phyloP scores from a whole-genome alignment of 108 stramenopile genomes.

The Discostella pseudostelligera region DNA sequence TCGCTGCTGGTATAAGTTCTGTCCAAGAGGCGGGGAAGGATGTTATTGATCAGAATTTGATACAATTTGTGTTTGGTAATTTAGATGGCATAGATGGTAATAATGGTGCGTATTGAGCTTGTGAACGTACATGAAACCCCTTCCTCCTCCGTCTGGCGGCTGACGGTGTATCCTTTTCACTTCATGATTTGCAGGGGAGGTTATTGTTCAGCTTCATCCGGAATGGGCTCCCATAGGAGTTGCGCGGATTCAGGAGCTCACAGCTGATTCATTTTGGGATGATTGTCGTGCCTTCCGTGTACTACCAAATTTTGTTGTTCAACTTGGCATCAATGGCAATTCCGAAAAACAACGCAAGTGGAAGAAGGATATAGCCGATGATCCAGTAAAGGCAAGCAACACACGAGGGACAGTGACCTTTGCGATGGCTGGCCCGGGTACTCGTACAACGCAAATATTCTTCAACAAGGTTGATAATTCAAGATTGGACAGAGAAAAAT shows the following conservation, averaged over 20 bases:
- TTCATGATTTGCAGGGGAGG: background rate
- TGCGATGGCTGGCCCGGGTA: constrained; percentile 80
- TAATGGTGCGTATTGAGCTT: background rate
- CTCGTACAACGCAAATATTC: constrained; percentile 88
- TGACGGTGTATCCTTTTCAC: too few relatives aligned
- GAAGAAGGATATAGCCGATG: constrained; percentile 60
- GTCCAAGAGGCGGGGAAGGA: background rate
- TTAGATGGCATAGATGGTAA: constrained; percentile 35
- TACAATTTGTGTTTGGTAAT: constrained; percentile 48
- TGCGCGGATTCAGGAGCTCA: constrained; percentile 59
- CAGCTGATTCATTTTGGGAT: constrained; percentile 46
- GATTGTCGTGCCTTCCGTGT: constrained; percentile 76
- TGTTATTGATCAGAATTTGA: constrained; percentile 27
- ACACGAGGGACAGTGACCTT: constrained; percentile 76
- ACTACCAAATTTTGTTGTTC: constrained; percentile 74
- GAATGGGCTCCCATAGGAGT: constrained; percentile 83
- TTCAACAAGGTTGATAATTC: constrained; percentile 81
- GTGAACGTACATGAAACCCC: background rate
- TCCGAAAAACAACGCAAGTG: constrained; percentile 53
- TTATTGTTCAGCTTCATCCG: constrained; percentile 56
- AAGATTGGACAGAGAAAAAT: constrained; percentile 81
- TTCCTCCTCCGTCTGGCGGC: too few relatives aligned
- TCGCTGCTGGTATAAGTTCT: background rate
- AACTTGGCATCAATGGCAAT: constrained; percentile 81
- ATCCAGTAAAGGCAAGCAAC: constrained; percentile 80